Percentiles rank a stretch among this genome's conserved stretches.
Evolutionary conservation across 176 grass and related monocot genomes (phyloP).

Genomic region (Chloris gayana): DNA sequence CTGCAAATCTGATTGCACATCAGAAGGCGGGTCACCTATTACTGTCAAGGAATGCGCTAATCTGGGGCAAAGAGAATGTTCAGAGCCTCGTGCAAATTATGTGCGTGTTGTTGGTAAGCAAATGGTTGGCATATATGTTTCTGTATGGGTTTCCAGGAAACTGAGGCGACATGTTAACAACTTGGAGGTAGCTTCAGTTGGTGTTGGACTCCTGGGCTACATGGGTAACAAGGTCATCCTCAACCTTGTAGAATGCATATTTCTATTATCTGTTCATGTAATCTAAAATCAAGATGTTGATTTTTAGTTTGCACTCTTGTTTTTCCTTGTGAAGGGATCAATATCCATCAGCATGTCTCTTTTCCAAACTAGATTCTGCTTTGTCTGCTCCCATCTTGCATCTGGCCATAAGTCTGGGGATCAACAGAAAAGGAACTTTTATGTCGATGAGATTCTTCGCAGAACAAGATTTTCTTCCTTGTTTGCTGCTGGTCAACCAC

Average conservation of each 20-base stretch:
- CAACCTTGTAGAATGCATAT: background rate
- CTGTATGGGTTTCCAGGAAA: constrained; percentile 61
- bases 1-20: constrained; percentile 45
- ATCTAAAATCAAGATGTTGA: background rate
- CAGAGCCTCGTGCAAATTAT: constrained; percentile 36
- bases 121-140: constrained; percentile 80
- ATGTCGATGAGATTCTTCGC: constrained; percentile 61
- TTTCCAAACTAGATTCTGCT: constrained; percentile 70
- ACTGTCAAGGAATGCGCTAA: constrained; percentile 19
- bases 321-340: constrained; percentile 54
- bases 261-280: background rate
- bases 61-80: background rate
- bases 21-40: constrained; percentile 45
- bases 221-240: constrained; percentile 74
- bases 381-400: constrained; percentile 73
- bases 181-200: constrained; percentile 66
- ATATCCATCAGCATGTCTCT: constrained; percentile 70
- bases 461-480: constrained; percentile 56
- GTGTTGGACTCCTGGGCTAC: constrained; percentile 71
- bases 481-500: constrained; percentile 35
- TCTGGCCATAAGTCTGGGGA: constrained; percentile 63
- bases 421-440: constrained; percentile 59
- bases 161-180: constrained; percentile 58
- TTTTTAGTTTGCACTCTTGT: background rate
- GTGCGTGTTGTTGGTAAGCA: constrained; percentile 63